phyloP scores from a whole-genome alignment of 2,329 filamentous ascomycete species.

The Aspergillus alliaceus region DNA sequence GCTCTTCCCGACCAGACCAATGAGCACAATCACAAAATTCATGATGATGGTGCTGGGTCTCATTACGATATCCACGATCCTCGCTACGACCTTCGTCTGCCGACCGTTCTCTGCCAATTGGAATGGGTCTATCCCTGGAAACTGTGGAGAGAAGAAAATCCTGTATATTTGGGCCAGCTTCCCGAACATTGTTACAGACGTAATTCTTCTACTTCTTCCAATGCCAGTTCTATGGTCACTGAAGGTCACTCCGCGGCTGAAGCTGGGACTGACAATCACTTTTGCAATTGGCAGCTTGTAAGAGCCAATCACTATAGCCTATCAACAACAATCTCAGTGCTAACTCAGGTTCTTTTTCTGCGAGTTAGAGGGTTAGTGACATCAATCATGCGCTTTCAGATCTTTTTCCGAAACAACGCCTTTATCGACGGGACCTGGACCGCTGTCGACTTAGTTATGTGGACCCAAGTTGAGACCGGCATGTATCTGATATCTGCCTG shows the following conservation, averaged over 20 bases:
- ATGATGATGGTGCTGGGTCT: neutral
- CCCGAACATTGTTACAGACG: constrained; percentile 40
- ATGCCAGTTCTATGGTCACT: constrained; percentile 35
- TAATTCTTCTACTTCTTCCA: constrained; percentile 34
- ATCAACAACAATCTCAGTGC: neutral
- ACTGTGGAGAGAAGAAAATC: neutral
- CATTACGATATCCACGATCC: neutral
- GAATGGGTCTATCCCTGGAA: neutral
- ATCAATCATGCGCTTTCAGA: neutral
- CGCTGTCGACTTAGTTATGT: neutral
- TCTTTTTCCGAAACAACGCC: neutral
- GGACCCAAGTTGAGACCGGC: neutral
- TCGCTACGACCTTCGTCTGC: neutral
- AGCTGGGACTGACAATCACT: constrained; percentile 15
- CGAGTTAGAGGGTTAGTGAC: neutral
- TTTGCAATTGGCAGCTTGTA: constrained; percentile 21
- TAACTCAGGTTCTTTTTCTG: neutral
- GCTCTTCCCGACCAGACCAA: neutral
- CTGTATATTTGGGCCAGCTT: constrained; percentile 26
- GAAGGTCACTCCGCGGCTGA: constrained; percentile 18
- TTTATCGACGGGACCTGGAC: neutral
- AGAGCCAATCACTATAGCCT: neutral
- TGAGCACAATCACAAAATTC: neutral
- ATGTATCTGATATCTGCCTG: neutral
- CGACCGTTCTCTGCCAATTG: neutral